phyloP scores from a whole-genome alignment of 345 rosid genomes.

The Geranium brycei region DNA sequence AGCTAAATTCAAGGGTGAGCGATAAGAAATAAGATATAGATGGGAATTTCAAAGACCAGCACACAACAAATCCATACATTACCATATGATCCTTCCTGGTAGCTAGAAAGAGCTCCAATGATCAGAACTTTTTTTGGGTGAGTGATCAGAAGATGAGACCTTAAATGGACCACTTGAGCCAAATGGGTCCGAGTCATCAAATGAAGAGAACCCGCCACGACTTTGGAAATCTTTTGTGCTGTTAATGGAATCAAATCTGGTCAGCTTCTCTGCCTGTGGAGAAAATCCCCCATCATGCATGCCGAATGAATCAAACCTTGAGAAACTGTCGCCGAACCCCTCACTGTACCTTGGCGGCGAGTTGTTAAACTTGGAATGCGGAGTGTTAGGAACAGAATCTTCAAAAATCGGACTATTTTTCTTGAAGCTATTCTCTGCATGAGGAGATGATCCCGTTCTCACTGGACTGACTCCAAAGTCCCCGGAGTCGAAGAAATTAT shows the following conservation, averaged over 20 bases:
- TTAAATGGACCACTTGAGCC: slow-evolving; percentile 81
- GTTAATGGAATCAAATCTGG: slow-evolving; percentile 59
- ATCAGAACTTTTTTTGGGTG: slow-evolving; percentile 50
- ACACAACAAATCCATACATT: too few relatives aligned
- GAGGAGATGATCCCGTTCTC: slow-evolving; percentile 57
- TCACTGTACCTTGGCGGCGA: slow-evolving; percentile 76
- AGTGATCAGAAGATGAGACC: slow-evolving; percentile 51
- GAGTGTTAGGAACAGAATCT: slow-evolving; percentile 82
- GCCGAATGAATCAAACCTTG: slow-evolving; percentile 89
- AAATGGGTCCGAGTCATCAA: slow-evolving; percentile 81
- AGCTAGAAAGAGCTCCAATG: slow-evolving; percentile 55
- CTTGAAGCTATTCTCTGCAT: slow-evolving; percentile 29
- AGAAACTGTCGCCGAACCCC: slow-evolving; percentile 60
- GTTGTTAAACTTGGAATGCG: slow-evolving; percentile 67
- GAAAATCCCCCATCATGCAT: slow-evolving; percentile 48
- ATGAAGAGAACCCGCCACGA: slow-evolving; percentile 45
- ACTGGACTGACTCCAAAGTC: slow-evolving; percentile 46
- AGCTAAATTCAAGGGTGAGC: too few relatives aligned
- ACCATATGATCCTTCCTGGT: too few relatives aligned
- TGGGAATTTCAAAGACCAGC: too few relatives aligned
- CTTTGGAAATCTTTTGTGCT: slow-evolving; percentile 37
- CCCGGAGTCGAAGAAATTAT: slow-evolving; percentile 48
- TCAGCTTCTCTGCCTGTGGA: slow-evolving; percentile 41
- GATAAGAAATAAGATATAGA: too few relatives aligned
- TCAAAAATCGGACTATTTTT: slow-evolving; percentile 62